Evolutionary conservation across 2,329 filamentous ascomycete genomes (phyloP).

Genomic region (Colletotrichum sp.): DNA sequence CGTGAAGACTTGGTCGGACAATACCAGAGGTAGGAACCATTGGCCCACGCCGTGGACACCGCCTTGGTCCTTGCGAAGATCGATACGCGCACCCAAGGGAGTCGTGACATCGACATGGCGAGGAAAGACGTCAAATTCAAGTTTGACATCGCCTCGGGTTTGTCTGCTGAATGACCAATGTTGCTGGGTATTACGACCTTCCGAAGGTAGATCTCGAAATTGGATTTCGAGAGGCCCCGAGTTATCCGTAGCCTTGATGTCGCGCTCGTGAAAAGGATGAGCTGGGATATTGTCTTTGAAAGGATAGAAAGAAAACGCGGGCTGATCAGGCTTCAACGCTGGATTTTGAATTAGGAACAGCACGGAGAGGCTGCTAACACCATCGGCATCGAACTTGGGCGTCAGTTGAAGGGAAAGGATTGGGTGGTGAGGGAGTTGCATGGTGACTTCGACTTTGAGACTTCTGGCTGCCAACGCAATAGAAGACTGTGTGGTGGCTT

Average conservation of each 20-base stretch:
- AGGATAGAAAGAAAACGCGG: not conserved
- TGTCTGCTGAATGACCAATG: conserved; percentile 18
- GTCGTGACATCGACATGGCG: conserved; percentile 12
- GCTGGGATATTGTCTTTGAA: not conserved
- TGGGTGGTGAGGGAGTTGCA: not conserved
- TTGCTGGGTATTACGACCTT: conserved; percentile 12
- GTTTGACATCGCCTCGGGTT: conserved; percentile 12
- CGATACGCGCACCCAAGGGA: conserved; percentile 16
- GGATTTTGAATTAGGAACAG: not conserved
- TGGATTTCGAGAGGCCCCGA: not conserved
- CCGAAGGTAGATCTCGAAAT: conserved; percentile 11
- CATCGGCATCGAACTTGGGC: not conserved
- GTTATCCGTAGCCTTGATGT: conserved; percentile 8
- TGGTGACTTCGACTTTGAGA: not conserved
- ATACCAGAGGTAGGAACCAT: conserved; percentile 21
- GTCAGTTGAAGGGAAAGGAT: not conserved
- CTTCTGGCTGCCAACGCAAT: not conserved
- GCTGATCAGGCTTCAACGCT: not conserved
- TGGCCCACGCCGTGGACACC: conserved; percentile 6
- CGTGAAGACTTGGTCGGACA: conserved; percentile 2
- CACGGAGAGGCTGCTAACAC: not conserved
- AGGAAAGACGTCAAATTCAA: conserved; percentile 19
- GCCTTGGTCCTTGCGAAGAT: conserved; percentile 13
- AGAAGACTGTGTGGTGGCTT: not conserved
- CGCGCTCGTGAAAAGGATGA: not conserved